Conservation (phyloP, 75 land plant species). For the Gnetum montanum region DNA sequence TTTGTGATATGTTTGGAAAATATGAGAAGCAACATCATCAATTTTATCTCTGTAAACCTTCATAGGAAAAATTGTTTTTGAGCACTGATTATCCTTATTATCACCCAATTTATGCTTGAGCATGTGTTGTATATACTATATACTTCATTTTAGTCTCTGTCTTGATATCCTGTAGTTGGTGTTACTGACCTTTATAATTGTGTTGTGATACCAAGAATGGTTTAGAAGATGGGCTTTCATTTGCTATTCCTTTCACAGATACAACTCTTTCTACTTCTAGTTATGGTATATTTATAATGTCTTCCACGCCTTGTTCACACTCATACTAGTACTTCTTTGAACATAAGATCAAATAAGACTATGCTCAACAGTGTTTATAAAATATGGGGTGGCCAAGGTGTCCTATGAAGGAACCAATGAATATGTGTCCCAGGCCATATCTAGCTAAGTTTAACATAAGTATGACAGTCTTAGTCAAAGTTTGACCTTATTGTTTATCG, state of each 20-base stretch:
- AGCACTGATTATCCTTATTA: too few species aligned
- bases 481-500: too few species aligned
- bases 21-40: background rate
- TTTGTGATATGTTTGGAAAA: too few species aligned
- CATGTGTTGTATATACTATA: background rate
- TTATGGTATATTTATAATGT: slow-evolving; percentile 41
- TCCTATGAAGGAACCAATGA: too few species aligned
- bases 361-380: too few species aligned
- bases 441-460: too few species aligned
- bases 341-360: too few species aligned
- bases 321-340: too few species aligned
- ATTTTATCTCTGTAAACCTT: background rate
- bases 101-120: background rate
- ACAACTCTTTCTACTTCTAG: slow-evolving; percentile 43
- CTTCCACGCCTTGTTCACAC: too few species aligned
- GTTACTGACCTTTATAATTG: background rate
- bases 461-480: too few species aligned
- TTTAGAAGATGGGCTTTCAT: slow-evolving; percentile 82
- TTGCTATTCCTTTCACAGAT: slow-evolving; percentile 93
- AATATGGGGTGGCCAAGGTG: too few species aligned
- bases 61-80: background rate
- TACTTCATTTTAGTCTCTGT: background rate
- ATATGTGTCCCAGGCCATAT: too few species aligned
- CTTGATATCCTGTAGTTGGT: background rate
- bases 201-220: slow-evolving; percentile 33